Evolutionary conservation across 441 rosid genomes (phyloP), one percentile per base, ranked within the genome.

Genomic region (Brassica balearica): DNA sequence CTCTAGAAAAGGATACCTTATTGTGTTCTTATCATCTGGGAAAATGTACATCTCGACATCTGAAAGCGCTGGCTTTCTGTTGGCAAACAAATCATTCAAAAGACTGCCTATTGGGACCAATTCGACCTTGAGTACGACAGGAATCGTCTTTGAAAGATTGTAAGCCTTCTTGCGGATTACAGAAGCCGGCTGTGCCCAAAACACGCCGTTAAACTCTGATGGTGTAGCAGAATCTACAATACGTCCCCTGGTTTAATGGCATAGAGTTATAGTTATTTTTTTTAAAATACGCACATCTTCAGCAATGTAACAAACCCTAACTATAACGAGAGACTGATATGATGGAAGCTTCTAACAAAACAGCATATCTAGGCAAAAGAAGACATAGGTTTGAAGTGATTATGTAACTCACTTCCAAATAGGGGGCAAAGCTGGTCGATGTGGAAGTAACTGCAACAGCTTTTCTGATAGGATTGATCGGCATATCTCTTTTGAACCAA

Each of bases 31-130:
- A 46, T 71, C 80, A 58, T 82, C 72, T 27, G 92, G 90, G 81
- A 80, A 83, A 77, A 94, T 80, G 77, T 87, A 91, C 23, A 92
- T 78, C 17, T 88, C 88, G 34, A 88, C 77, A 78, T 91, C 94
- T 15, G 20, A 48, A 36, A 88, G 81, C 59, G 85, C 84, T 43
- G 91, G 88, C 34, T 58, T 59, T 71, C 80, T 82, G 68, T 82
- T 77, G 60, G 59, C 80, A 73, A 86, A 86, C 61, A 89, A 48
- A 64, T 86, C 84, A 8, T 62, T 36, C 84, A 77, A 80, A 56
- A 82, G 62, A 65, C 66, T 56, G 71, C 77, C 22, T 62, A 71
- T 72, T 60, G 87, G 88, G 80, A 88, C 85, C 81, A 90, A 77
- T 70, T 83, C 76, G 78, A 87, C 87, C 65, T 69, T 74, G 83